Evolutionary conservation across 352 stramenopile genomes (phyloP), one percentile per base, ranked within the genome.

Genomic region (Phytopythium aichiense): DNA sequence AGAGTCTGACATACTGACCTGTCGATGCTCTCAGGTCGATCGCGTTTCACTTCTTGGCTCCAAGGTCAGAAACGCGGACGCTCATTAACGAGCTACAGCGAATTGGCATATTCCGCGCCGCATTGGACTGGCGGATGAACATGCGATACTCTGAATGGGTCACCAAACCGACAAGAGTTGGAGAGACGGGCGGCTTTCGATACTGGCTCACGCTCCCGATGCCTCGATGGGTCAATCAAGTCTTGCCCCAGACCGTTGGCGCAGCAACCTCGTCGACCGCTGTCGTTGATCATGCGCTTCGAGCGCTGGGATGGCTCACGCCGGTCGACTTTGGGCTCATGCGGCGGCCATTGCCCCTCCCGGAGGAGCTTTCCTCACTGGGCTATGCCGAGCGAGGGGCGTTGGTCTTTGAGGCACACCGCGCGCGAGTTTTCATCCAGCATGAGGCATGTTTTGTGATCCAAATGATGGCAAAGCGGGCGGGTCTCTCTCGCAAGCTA

Each of bases 341-440:
- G n/a, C 48, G 42, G 25, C 38, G 42, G 12, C 7, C 40, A 7
- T 56, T 68, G 2, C 60, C 72, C 8, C 64, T 71, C 22, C 64
- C 71, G 22, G 45, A 65, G 4, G 56, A 65, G 30, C 65, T 73
- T 4, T 37, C 52, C 2, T 57, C 64, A 16, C 51, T 84, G 5
- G 65, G 66, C 11, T 75, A 81, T 56, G 65, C 76, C 13, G 64
- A 72, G 40, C 71, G 76, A 20, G 71, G 73, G 2, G 56, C 67
- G 20, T 70, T 84, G n/a, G 67, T 84, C 20, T 84, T 69, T 33
- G 76, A 80, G 53, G 71, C 64, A 12, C 73, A 84, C 63, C 55
- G 56, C 43, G 46, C 52, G 13, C 66, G 65, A 20, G 31, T 18
- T 2, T 65, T 38, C 16, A 74, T 84, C n/a, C 46, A 66, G 33